Evolutionary conservation across 1,284 basidiomycete genomes (phyloP), one percentile per base, ranked within the genome.

Genomic region (Fomitopsis palustris): DNA sequence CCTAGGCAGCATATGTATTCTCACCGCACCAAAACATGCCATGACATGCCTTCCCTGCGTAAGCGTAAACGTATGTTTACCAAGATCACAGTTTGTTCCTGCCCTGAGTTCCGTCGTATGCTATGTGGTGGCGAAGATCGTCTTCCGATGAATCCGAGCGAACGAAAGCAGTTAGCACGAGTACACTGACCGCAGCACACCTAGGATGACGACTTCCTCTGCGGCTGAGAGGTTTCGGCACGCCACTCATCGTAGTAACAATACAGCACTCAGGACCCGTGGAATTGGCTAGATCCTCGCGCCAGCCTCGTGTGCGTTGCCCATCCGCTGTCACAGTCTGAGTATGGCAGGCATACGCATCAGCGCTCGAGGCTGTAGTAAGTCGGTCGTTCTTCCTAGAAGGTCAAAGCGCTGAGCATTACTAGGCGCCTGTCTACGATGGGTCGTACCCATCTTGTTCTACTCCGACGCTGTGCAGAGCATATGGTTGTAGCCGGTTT

Each of bases 1-100:
- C 63, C 41, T 35, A 61, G 55, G 59, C 61, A 59, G 69, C 67
- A 69, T 68, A 69, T 71, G 68, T 71, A 70, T 64, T 62, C 59
- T 62, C 62, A 55, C 54, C 54, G 35, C 39, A 56, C 59, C 61
- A 71, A 71, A 70, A 68, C 67, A 70, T 70, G 70, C 66, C 60
- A 61, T 67, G 64, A 61, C 67, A 67, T 71, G 70, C 67, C 62
- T 17, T 2, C 6, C 45, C 4, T 35, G 27, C 42, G 8, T 29
- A 33, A 14, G 33, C 16, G 25, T 35, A 5, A 47, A 35, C 35
- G 41, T 27, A 12, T 45, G 39, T 21, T 7, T 19, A 6, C 43
- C 19, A 42, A 9, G n/a, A n/a, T 10, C 31, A 12, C 35, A 37
- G 8, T 37, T 9, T 12, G 35, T 3, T 14, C 35, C 16, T 14